These are phyloP conservation scores for Eimeria acervulina DNA, from an alignment of 169 alveolate species.

Conservation along the genomic window DNA sequence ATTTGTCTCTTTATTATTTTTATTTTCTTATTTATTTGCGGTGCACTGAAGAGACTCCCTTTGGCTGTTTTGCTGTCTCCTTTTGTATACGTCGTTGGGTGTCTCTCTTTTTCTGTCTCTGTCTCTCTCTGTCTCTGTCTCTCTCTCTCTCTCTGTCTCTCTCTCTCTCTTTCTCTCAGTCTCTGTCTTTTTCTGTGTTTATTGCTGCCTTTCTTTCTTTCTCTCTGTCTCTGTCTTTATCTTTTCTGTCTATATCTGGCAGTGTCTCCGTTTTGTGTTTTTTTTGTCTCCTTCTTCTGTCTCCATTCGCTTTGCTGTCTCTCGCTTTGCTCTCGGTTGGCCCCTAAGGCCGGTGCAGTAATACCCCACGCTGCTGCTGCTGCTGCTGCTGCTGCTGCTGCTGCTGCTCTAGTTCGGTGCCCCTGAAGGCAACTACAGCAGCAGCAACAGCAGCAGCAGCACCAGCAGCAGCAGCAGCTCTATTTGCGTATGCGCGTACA, in stretches of 20 bases:
- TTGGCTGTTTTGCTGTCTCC: background rate
- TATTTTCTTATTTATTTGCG: background rate
- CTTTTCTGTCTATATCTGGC: background rate
- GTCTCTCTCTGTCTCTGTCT: background rate
- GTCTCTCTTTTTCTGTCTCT: background rate
- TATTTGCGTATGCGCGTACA: background rate
- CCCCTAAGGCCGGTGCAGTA: too few species aligned
- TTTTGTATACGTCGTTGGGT: background rate
- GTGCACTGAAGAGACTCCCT: too few species aligned
- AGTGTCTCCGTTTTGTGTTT: background rate
- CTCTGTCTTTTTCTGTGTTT: too few species aligned
- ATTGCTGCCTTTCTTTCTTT: too few species aligned
- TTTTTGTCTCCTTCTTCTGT: background rate
- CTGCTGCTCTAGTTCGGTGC: too few species aligned
- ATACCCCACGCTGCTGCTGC: too few species aligned
- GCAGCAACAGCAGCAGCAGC: background rate
- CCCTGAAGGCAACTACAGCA: background rate
- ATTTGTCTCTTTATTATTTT: background rate
- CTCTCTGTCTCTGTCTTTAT: too few species aligned
- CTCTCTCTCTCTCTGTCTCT: background rate
- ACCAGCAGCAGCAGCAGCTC: background rate
- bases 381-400: too few species aligned
- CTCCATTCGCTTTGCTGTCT: background rate
- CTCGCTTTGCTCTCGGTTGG: background rate
- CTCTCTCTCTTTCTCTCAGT: too few species aligned